phyloP scores from a whole-genome alignment of 306 rosid species.

The Quercus wislizeni region DNA sequence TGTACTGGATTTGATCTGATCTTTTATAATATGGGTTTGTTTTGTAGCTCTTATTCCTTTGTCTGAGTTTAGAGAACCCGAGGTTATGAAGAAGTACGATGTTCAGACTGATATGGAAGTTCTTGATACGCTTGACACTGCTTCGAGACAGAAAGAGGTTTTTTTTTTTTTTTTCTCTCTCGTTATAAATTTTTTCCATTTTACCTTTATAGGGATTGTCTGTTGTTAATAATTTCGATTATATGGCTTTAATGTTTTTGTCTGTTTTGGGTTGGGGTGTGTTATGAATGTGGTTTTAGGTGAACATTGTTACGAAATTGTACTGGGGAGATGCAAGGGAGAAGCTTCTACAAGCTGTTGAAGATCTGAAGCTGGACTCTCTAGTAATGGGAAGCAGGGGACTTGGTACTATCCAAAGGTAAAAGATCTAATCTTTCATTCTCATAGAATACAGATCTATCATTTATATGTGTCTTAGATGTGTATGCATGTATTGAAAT shows the following conservation, averaged over 20 bases:
- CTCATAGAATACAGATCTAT: too few species aligned
- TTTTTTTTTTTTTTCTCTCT: neutral
- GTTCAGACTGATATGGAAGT: slow-evolving; percentile 61
- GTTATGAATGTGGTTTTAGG: slow-evolving; percentile 32
- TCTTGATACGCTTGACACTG: slow-evolving; percentile 71
- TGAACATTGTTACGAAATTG: slow-evolving; percentile 52
- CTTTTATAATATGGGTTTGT: slow-evolving; percentile 3
- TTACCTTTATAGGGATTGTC: neutral
- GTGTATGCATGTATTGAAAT: neutral
- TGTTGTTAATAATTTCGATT: neutral
- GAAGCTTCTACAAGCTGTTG: slow-evolving; percentile 69
- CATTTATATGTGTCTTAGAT: neutral
- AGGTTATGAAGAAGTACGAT: slow-evolving; percentile 46
- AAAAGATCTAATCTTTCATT: neutral
- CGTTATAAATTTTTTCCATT: neutral
- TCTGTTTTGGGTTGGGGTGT: neutral
- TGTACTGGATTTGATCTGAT: neutral
- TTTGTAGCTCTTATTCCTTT: slow-evolving; percentile 74
- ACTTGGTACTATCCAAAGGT: slow-evolving; percentile 66
- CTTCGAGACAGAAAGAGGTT: slow-evolving; percentile 73
- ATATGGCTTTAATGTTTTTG: neutral
- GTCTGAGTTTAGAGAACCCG: slow-evolving; percentile 54
- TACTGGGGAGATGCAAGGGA: slow-evolving; percentile 98
- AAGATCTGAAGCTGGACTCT: slow-evolving; percentile 75
- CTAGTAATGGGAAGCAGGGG: slow-evolving; percentile 98